Conservation (phyloP, 495 filamentous ascomycete species). For the Beverwykella pulmonaria region DNA sequence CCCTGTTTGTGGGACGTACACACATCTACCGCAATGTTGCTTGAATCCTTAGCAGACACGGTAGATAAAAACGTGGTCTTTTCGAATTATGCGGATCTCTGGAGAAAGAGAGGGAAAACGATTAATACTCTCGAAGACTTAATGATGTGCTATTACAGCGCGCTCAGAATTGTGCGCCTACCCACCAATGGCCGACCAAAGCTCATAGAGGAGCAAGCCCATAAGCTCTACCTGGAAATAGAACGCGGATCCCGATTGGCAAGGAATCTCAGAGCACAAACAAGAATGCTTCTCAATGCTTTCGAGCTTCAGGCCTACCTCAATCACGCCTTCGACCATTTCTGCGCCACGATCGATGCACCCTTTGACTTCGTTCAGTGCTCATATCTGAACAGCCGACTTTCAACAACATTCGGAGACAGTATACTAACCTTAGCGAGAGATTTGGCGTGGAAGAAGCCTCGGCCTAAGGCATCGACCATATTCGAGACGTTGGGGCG, state of each 20-base stretch:
- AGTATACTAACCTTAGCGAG: slow-evolving; percentile 24
- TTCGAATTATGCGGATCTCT: slow-evolving; percentile 18
- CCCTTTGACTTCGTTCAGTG: slow-evolving; percentile 30
- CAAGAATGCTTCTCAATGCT: slow-evolving; percentile 26
- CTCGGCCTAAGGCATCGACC: background rate
- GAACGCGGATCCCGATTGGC: slow-evolving; percentile 2
- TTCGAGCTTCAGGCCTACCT: slow-evolving; percentile 26
- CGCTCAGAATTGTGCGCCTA: slow-evolving; percentile 23
- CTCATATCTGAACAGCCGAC: slow-evolving; percentile 16
- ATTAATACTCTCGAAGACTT: slow-evolving; percentile 27
- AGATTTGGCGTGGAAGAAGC: slow-evolving; percentile 4
- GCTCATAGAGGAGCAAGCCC: slow-evolving; percentile 25
- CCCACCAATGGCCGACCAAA: slow-evolving; percentile 24
- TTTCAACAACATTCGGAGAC: slow-evolving; percentile 25
- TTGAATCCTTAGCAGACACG: slow-evolving; percentile 18
- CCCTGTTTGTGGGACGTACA: slow-evolving; percentile 24
- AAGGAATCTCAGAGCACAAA: slow-evolving; percentile 3
- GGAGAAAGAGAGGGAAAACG: slow-evolving; percentile 20
- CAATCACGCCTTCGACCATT: slow-evolving; percentile 32
- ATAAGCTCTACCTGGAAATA: slow-evolving; percentile 24
- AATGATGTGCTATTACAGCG: slow-evolving; percentile 31
- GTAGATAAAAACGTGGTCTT: slow-evolving; percentile 26
- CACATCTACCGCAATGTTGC: slow-evolving; percentile 10
- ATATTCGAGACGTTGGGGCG: slow-evolving; percentile 23
- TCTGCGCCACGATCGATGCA: slow-evolving; percentile 17